phyloP scores from a whole-genome alignment of 306 rosid species.

The Rosa chinensis region DNA sequence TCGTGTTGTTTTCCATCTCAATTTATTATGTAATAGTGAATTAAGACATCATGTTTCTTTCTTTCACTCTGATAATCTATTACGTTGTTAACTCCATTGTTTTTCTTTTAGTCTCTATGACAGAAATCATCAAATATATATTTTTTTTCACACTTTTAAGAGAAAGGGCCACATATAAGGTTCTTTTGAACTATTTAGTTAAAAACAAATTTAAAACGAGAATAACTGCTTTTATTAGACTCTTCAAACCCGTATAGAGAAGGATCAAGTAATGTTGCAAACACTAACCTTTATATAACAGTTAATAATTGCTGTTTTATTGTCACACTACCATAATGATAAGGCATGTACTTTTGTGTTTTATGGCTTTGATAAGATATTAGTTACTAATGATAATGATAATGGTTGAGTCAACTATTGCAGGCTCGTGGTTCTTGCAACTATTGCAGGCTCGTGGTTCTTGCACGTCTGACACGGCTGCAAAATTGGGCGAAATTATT shows the following conservation, averaged over 20 bases:
- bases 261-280: not conserved
- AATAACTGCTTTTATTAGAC: no score
- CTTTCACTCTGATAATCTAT: no score
- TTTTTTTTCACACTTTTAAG: no score
- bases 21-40: not conserved
- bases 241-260: not conserved
- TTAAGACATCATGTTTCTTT: not conserved
- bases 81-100: no score
- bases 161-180: no score
- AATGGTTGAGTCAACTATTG: conserved; percentile 21
- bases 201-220: not conserved
- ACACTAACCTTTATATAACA: not conserved
- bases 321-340: not conserved
- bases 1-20: conserved; percentile 17
- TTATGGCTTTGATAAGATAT: not conserved
- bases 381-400: conserved; percentile 1
- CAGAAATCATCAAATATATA: no score
- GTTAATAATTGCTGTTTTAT: not conserved
- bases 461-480: conserved; percentile 41
- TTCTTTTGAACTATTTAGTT: not conserved
- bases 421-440: conserved; percentile 33
- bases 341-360: conserved; percentile 5
- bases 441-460: conserved; percentile 19
- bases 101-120: no score
- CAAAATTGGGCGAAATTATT: not conserved